Percentiles rank a stretch among this genome's conserved stretches.
Evolutionary conservation across 2,329 filamentous ascomycete genomes (phyloP).

Genomic region (Chrysoporthe cubensis): DNA sequence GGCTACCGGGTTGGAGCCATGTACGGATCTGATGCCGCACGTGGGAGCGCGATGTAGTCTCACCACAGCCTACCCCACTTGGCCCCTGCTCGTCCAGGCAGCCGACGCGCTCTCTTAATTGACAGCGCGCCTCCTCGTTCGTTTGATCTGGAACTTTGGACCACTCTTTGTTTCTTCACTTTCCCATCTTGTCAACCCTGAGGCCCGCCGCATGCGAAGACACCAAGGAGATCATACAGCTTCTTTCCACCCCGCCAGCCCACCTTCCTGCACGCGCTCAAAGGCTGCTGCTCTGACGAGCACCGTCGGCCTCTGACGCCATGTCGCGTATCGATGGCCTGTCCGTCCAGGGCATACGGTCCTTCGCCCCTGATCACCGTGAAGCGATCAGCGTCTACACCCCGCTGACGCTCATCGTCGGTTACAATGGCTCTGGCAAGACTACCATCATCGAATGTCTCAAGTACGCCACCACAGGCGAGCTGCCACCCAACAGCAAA

Average conservation of each 20-base stretch:
- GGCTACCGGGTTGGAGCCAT: not conserved
- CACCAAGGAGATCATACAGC: not conserved
- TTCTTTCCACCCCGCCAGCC: not conserved
- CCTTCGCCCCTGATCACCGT: slow-evolving; percentile 75
- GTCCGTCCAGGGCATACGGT: slow-evolving; percentile 80
- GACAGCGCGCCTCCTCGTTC: slow-evolving; percentile 9
- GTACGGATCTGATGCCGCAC: not conserved
- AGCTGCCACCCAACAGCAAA: slow-evolving; percentile 88
- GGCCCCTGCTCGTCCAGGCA: slow-evolving; percentile 8
- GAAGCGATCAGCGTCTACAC: slow-evolving; percentile 84
- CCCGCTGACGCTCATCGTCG: slow-evolving; percentile 93
- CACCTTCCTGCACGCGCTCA: too few relatives aligned
- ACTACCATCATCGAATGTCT: slow-evolving; percentile 99
- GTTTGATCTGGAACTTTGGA: not conserved
- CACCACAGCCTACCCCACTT: not conserved
- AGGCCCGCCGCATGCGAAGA: not conserved
- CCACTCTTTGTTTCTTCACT: not conserved
- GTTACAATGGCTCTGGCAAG: slow-evolving; percentile 96
- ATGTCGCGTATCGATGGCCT: slow-evolving; percentile 89
- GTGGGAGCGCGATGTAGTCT: slow-evolving; percentile 15
- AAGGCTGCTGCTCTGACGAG: slow-evolving; percentile 19
- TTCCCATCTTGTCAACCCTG: not conserved
- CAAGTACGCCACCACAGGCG: slow-evolving; percentile 95
- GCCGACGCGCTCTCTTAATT: slow-evolving; percentile 16
- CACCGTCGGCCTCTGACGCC: slow-evolving; percentile 19